phyloP scores from a whole-genome alignment of 169 alveolate genomes.

The Amoebophrya sp. region DNA sequence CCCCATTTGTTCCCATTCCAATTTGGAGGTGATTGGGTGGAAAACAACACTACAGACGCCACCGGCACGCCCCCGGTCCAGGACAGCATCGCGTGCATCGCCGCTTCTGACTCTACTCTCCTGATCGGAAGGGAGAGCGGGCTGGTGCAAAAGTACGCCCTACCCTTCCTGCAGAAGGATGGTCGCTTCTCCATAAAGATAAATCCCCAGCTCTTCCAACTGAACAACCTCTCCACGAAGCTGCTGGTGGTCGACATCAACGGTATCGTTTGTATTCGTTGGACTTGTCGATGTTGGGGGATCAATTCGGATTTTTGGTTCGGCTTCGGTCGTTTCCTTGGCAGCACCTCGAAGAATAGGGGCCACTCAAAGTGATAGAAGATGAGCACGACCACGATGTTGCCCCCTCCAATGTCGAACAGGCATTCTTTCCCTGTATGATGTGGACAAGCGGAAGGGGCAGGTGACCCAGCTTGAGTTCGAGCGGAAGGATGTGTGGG shows the following conservation, averaged over 20 bases:
- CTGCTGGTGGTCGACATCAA: slow-evolving; percentile 48
- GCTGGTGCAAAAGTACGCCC: slow-evolving; percentile 39
- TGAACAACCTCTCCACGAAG: slow-evolving; percentile 45
- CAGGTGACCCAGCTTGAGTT: slow-evolving; percentile 39
- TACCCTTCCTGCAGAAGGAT: slow-evolving; percentile 51
- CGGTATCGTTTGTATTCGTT: too few relatives aligned
- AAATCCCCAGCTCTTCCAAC: slow-evolving; percentile 38
- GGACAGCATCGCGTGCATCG: slow-evolving; percentile 44
- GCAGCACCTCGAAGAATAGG: too few relatives aligned
- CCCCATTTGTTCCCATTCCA: neutral
- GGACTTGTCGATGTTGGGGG: too few relatives aligned
- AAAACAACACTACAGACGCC: too few relatives aligned
- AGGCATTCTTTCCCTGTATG: neutral
- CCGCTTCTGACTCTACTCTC: slow-evolving; percentile 21
- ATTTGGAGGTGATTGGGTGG: too few relatives aligned
- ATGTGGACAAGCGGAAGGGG: slow-evolving; percentile 11
- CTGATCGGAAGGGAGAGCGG: slow-evolving; percentile 51
- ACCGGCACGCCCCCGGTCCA: slow-evolving; percentile 39
- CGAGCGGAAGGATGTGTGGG: slow-evolving; percentile 73
- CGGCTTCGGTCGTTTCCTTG: too few relatives aligned
- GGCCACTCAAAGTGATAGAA: too few relatives aligned
- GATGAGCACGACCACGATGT: too few relatives aligned
- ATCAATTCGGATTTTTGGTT: too few relatives aligned
- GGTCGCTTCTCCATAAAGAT: slow-evolving; percentile 34
- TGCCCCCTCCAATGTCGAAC: too few relatives aligned